Evolutionary conservation across 129 eudicot genomes (phyloP), one percentile per base, ranked within the genome.

Genomic region (Centella asiatica): DNA sequence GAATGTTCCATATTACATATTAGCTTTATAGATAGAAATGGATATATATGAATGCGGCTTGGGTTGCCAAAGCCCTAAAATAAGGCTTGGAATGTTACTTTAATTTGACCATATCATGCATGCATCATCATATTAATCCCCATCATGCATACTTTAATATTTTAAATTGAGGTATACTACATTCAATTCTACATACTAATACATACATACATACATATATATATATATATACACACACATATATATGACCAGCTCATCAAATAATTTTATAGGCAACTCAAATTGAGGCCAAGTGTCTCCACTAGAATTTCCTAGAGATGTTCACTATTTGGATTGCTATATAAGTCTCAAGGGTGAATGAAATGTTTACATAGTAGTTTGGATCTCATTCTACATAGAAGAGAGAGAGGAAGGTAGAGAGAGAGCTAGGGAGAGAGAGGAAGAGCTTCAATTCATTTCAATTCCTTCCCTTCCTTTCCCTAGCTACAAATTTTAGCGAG

Each of bases 281-380:
- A 31, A 36, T 8, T 4, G 10, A 31, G 32, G 44, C 62, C 42
- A 55, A 32, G 62, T 32, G 62, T 56, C 44, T 60, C 39, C 48
- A 60, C 48, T 60, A 1, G 8, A 23, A 37, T 25, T 20, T 37
- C 47, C 27, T 56, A 56, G 22, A 14, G 3, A 59, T 12, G 15
- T 59, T 4, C 59, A 65, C 59, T 34, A 32, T 39, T 50, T 5
- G 13, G 48, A 18, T 12, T 34, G 32, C 69, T 65, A 65, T 65
- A 65, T 48, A 65, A 48, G 33, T 34, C 34, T 23, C 44, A 6
- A 17, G 18, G 50, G 20, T 65, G 47, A 59, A 48, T 49, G 28
- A 15, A 50, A 10, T 7, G 49, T 33, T 34, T 33, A 46, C 46
- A 65, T 33, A 57, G n/a, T n/a, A 55, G 19, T 23, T 17, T 2